phyloP scores from a whole-genome alignment of 768 basidiomycete genomes.

The Auriscalpium orientale region DNA sequence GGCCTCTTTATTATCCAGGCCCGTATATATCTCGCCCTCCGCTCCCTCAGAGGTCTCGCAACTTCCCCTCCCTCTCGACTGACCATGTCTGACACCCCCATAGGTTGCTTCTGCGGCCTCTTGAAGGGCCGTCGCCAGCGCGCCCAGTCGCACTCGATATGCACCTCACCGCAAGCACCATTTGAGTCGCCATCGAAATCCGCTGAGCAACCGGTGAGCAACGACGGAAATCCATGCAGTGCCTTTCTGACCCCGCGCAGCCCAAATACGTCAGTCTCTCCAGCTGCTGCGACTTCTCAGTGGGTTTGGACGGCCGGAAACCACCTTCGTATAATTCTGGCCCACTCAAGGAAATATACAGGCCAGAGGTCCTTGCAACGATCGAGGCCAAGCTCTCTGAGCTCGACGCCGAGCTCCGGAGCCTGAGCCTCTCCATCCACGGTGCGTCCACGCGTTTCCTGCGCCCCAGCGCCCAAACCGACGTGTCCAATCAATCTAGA shows the following conservation, averaged over 20 bases:
- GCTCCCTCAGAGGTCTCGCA: not conserved
- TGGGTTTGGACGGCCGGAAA: constrained; percentile 1
- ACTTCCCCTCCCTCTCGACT: not conserved
- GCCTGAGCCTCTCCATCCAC: constrained; percentile 66
- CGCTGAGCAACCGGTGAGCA: not conserved
- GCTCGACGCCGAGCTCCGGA: constrained; percentile 45
- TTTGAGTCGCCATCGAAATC: too few species aligned
- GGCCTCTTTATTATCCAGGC: not conserved
- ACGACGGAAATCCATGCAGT: not conserved
- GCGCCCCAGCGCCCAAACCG: not conserved
- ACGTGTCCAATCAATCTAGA: constrained; percentile 26
- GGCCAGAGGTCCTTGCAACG: constrained; percentile 37
- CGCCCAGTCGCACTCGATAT: not conserved
- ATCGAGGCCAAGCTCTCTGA: constrained; percentile 49
- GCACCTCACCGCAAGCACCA: not conserved
- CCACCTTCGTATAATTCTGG: constrained; percentile 16
- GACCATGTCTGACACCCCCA: not conserved
- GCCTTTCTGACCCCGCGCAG: not conserved
- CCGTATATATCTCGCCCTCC: constrained; percentile 3
- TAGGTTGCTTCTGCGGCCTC: not conserved
- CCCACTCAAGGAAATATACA: constrained; percentile 3
- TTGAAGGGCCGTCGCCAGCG: constrained; percentile 3
- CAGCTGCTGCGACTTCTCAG: constrained; percentile 13
- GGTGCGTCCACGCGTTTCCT: constrained; percentile 28
- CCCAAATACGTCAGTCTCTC: constrained; percentile 11